Evolutionary conservation across 345 rosid genomes (phyloP), one percentile per base, ranked within the genome.

Genomic region (Sonneratia caseolaris): DNA sequence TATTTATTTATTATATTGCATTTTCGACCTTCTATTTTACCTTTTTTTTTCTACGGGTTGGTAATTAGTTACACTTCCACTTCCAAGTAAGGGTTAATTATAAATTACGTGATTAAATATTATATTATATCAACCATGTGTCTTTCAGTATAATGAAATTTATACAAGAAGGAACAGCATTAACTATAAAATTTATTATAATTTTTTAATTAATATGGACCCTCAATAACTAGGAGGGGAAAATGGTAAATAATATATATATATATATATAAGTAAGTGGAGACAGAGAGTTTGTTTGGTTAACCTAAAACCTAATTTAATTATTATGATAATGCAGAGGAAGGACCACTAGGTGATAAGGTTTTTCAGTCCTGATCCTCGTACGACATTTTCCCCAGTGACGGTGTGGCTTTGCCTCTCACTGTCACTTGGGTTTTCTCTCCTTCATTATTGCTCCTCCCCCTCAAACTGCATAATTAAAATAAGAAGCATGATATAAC

Each of bases 281-380:
- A 38, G 64, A 42, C 72, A 12, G 51, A 15, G 37, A 27, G 32
- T 56, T 21, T 45, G 27, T 35, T 45, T 10, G 43, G 68, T 12
- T 62, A 35, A 71, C 24, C 73, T 62, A 45, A 43, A 35, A 21
- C 22, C 7, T 38, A 22, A 0, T 4, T 7, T 8, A 8, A 14
- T 65, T 3, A 65, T 65, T 37, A 37, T 64, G 36, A 12, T 22
- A 59, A 36, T 18, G 32, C 32, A 32, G 6, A 7, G 42, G 42
- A 38, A 38, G 61, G 56, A 53, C 48, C 72, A 70, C 36, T 70
- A 70, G 64, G 62, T 13, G 72, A 70, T 56, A 38, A 67, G 61
- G 1, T 51, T 37, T 0, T 51, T n/a, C n/a, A 21, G 49, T 22
- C 64, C 14, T 67, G 7, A 49, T 48, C 3, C 12, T 14, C 51